phyloP scores from a whole-genome alignment of 306 rosid species.

The apple (Malus domestica) region DNA sequence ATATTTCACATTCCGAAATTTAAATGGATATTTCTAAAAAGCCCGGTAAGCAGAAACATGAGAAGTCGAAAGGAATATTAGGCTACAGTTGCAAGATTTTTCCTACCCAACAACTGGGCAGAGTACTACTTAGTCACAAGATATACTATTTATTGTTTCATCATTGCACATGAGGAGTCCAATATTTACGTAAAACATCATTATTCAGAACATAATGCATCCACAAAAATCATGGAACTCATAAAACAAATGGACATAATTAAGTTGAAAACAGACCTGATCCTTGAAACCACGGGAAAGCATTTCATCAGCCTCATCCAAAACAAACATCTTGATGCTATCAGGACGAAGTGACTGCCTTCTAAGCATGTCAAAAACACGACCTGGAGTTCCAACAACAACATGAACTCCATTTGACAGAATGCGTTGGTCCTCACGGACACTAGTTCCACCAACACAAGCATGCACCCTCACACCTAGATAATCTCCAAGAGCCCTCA shows the following conservation, averaged over 20 bases:
- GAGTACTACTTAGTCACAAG: background rate
- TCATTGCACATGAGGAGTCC: background rate
- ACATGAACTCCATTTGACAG: conserved; percentile 68
- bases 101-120: background rate
- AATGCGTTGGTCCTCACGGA: conserved; percentile 75
- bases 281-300: conserved; percentile 76
- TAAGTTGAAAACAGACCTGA: conserved; percentile 39
- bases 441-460: conserved; percentile 76
- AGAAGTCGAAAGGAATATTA: background rate
- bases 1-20: background rate
- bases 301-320: conserved; percentile 90
- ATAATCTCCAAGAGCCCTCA: conserved; percentile 80
- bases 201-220: background rate
- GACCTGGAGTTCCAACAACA: conserved; percentile 84
- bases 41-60: background rate
- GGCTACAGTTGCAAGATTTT: background rate
- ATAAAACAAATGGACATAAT: background rate
- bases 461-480: conserved; percentile 80
- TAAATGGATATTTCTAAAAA: background rate
- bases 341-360: conserved; percentile 67
- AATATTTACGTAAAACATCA: background rate
- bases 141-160: background rate
- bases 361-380: conserved; percentile 74
- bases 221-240: background rate
- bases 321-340: conserved; percentile 66